Evolutionary conservation across 306 rosid genomes (phyloP), one percentile per base, ranked within the genome.

Genomic region (Cucumis cinereus): DNA sequence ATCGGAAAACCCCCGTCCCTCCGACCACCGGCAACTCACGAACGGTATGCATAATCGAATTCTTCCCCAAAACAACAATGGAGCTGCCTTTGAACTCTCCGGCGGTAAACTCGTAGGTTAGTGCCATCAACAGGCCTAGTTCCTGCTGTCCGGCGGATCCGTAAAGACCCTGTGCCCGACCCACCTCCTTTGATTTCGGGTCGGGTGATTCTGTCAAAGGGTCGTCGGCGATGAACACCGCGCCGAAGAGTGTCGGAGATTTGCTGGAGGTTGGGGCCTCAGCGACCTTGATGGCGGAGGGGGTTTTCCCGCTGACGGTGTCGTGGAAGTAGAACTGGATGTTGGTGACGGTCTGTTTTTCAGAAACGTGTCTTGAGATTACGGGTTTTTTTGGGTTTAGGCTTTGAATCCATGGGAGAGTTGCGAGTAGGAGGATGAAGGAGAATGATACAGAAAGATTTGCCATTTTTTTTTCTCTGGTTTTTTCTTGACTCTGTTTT

Each of bases 281-380:
- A 0, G 91, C 97, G 15, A 93, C 88, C 64, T 84, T 83, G 10
- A 91, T 15, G 4, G 92, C 93, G 38, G 82, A 89, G 0, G 97
- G 98, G 71, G 64, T 87, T 68, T 78, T 75, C n/a, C 98, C 97
- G 28, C 96, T 89, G 10, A 84, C 0, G 1, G 75, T 88, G 88
- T 93, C 98, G 12, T 93, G 98, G 84, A 93, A 93, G 82, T 85
- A 93, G 87, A 93, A 93, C 6, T 91, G 89, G 24, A 93, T 87
- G 75, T 75, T 88, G 15, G 96, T 88, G 14, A 78, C 75, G 0
- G 78, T 84, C 13, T 88, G 88, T 63, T 87, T 88, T 23, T 30
- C 60, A 1, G 35, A 50, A 41, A 57, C 66, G 4, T 74, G 20
- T 20, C 75, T 74, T n/a, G 76, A 77, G 38, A 55, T 23, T 3